Conservation (phyloP, 495 filamentous ascomycete species). For the Cudoniella acicularis region DNA sequence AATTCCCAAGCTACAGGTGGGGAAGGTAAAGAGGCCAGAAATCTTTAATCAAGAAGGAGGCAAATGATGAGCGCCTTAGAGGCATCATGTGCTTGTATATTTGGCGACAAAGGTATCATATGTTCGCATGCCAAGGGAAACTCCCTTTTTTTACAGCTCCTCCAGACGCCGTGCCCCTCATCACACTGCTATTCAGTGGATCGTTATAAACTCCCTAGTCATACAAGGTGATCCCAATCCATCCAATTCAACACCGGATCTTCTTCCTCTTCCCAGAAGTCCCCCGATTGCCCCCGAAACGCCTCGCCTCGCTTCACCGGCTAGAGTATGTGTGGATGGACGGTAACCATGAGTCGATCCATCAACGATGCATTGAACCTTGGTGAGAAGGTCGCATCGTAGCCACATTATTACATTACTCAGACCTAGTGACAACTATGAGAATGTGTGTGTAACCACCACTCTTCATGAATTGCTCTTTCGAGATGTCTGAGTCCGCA, state of each 20-base stretch:
- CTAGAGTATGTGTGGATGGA: not conserved
- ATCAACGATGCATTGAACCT: not conserved
- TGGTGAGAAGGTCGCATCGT: not conserved
- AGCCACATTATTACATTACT: conserved; percentile 1
- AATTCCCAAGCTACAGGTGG: not conserved
- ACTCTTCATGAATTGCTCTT: conserved; percentile 2
- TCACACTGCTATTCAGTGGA: not conserved
- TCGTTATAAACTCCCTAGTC: conserved; percentile 9
- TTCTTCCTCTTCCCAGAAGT: not conserved
- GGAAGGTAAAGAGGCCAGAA: not conserved
- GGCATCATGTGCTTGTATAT: not conserved
- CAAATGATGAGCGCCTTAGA: not conserved
- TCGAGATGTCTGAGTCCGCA: not conserved
- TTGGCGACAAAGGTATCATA: not conserved
- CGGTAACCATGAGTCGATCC: not conserved
- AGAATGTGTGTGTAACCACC: not conserved
- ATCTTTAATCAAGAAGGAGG: not conserved
- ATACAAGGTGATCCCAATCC: conserved; percentile 6
- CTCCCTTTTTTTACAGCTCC: conserved; percentile 1
- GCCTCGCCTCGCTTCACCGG: not conserved
- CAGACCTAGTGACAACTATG: not conserved
- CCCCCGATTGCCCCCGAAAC: not conserved
- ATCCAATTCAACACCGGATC: not conserved
- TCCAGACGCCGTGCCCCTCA: not conserved
- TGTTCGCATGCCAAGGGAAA: not conserved